Percentiles rank a stretch among this genome's conserved stretches.
These are phyloP conservation scores for Fistulifera pelliculosa DNA, from an alignment of 108 stramenopile species.

Conservation along the genomic window DNA sequence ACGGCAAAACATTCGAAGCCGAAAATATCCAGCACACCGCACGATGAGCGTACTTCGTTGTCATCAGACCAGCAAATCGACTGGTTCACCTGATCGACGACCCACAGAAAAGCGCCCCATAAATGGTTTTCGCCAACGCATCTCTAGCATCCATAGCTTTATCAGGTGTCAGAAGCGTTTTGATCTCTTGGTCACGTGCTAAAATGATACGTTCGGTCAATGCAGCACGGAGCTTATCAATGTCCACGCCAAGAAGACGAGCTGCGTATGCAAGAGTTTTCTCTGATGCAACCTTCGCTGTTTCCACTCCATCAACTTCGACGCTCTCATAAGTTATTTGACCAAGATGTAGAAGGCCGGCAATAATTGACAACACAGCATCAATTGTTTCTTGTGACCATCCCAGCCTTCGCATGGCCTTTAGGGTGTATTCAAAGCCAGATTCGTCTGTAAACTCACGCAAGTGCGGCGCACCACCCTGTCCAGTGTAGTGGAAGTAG, in stretches of 20 bases:
- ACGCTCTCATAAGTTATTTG: constrained; percentile 67
- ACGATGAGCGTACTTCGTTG: constrained; percentile 57
- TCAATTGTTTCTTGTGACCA: constrained; percentile 66
- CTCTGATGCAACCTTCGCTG: constrained; percentile 55
- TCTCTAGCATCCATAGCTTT: constrained; percentile 86
- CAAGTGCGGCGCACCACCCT: constrained; percentile 80
- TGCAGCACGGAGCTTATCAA: constrained; percentile 54
- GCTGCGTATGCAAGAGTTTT: constrained; percentile 60
- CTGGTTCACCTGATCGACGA: constrained; percentile 83
- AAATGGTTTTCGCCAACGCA: constrained; percentile 92
- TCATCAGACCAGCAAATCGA: constrained; percentile 82
- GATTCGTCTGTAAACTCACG: constrained; percentile 84
- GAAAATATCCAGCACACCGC: constrained; percentile 99
- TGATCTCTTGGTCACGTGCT: constrained; percentile 77
- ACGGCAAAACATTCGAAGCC: constrained; percentile 98
- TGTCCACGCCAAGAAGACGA: constrained; percentile 70
- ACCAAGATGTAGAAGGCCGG: constrained; percentile 87
- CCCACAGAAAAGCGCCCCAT: constrained; percentile 87
- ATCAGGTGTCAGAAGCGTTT: constrained; percentile 58
- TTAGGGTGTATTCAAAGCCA: constrained; percentile 76
- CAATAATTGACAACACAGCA: constrained; percentile 62
- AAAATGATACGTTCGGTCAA: constrained; percentile 77
- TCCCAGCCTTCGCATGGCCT: constrained; percentile 80
- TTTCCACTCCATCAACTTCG: constrained; percentile 59
- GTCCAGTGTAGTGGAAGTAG: constrained; percentile 75